Base-by-base conservation (phyloP, 1,284 basidiomycete species). In the Papiliotrema laurentii region DNA sequence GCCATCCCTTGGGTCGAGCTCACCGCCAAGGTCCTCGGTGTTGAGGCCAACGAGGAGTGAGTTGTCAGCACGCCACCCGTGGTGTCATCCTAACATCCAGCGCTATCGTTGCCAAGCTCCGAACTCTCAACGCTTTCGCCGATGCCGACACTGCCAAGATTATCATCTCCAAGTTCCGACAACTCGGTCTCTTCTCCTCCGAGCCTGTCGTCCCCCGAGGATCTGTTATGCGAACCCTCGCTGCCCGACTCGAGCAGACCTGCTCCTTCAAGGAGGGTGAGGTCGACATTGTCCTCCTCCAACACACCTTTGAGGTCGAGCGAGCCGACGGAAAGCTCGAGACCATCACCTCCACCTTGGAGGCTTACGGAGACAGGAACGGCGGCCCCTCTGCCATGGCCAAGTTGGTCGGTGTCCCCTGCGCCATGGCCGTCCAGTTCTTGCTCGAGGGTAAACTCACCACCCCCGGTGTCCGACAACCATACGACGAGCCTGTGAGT, bases 261-360 rank as follows among this genome's bases (percentile, higher is more conserved):
- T 97, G 96, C 86, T 82, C 84, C 72, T 97, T 97, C 76, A 86
- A 84, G 56, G 77, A 80, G 41, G 89, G 89, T 55, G 93, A 97
- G 77, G 85, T 91, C 19, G 94, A 98, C 74, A 83, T 97, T 59
- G 89, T 98, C 60, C 89, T 97, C 83, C 83, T 98, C 46, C 93
- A 97, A 77, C 94, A 98, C 82, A 94, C 93, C 77, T 96, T 97
- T 69, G 76, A 88, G 62, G 84, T 96, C 40, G 82, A 90, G 69
- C 87, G 86, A 81, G 78, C 80, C 33, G 88, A 94, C 67, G 91
- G 92, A 45, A 81, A 77, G 43, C 77, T 80, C 71, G 82, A 94
- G 79, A 92, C 84, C 27, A 77, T 91, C 66, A 97, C 93, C 7
- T 89, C 90, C 39, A 93, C 93, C 22, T 80, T 98, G 33, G 90